Conservation (phyloP, 352 stramenopile species). For the Peronospora belbahrii region DNA sequence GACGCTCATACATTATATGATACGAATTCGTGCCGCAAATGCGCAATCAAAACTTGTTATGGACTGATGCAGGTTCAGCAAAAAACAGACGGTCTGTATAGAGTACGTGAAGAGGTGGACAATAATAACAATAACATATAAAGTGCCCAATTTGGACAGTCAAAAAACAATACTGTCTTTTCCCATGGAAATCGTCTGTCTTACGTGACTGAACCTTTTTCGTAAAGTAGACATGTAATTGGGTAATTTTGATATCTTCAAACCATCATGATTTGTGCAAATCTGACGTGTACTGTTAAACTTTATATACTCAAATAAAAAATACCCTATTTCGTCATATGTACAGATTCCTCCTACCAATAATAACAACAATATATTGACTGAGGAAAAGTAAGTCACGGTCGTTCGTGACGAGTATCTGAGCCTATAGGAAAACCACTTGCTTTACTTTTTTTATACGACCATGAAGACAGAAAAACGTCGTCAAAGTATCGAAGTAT, state of each 20-base stretch:
- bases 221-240: neutral
- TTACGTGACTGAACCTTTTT: neutral
- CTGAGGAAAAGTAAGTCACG: neutral
- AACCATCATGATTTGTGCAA: neutral
- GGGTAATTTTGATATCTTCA: neutral
- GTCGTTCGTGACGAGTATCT: neutral
- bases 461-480: slow-evolving; percentile 17
- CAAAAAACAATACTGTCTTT: neutral
- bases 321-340: too few species aligned
- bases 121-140: too few species aligned
- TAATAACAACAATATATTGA: too few species aligned
- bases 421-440: neutral
- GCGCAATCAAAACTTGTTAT: neutral
- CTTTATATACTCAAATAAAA: too few species aligned
- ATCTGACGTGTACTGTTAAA: too few species aligned
- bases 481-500: slow-evolving; percentile 55
- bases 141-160: neutral
- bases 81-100: neutral
- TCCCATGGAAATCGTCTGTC: neutral
- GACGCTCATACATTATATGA: too few species aligned
- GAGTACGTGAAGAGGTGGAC: too few species aligned
- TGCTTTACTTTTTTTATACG: neutral
- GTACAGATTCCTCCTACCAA: too few species aligned
- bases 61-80: neutral
- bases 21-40: neutral